Evolutionary conservation across 2,329 filamentous ascomycete species (phyloP).

Genomic region (Pseudocercospora macadamiae): DNA sequence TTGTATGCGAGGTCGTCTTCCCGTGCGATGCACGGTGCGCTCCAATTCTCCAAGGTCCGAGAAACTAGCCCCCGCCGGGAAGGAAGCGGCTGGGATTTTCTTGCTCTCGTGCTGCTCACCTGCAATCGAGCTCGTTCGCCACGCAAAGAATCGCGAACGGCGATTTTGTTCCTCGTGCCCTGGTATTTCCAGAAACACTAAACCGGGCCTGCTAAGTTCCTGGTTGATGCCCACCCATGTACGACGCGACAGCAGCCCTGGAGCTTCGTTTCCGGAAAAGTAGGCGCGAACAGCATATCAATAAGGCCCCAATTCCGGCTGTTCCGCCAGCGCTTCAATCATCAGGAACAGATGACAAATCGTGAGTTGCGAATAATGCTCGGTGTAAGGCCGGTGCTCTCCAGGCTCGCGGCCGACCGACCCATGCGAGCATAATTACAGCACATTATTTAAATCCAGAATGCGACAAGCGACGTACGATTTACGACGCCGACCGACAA

Average conservation of each 20-base stretch:
- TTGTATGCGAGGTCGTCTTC: slow-evolving; percentile 2
- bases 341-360: not conserved
- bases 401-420: no score
- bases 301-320: not conserved
- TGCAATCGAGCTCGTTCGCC: no score
- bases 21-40: not conserved
- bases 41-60: no score
- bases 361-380: not conserved
- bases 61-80: not conserved
- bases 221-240: not conserved
- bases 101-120: no score
- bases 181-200: no score
- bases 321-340: not conserved
- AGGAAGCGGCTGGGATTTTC: not conserved
- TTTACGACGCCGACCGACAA: no score
- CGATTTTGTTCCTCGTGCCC: no score
- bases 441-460: no score
- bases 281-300: not conserved
- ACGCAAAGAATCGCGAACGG: no score
- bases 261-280: not conserved
- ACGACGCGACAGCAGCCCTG: not conserved
- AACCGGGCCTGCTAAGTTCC: not conserved
- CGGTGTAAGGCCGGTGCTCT: no score
- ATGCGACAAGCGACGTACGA: no score
- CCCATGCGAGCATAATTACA: no score